Evolutionary conservation across 2,329 filamentous ascomycete genomes (phyloP), one percentile per base, ranked within the genome.

Genomic region (Penicillium sp.): DNA sequence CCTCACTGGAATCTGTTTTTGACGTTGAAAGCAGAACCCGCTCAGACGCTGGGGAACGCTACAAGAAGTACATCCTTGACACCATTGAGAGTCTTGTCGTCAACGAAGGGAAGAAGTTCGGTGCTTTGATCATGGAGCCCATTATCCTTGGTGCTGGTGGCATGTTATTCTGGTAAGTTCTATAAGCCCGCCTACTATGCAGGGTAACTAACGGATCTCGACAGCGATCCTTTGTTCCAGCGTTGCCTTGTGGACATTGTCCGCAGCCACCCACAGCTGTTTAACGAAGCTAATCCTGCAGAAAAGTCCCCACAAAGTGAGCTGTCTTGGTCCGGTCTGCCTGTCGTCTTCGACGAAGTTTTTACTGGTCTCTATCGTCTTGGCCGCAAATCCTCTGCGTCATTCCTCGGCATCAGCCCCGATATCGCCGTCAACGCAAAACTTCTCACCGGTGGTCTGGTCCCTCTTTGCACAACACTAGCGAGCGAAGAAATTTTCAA

Each of bases 321-420:
- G 7, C 63, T 70, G 57, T 67, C 70, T 19, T 96, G 92, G 92
- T 82, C 83, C 1, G 91, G 92, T 2, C 84, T 96, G 4, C 92
- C 92, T 0, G 80, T 96, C 45, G 83, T 96, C 67, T 92, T 92
- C 66, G 92, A 96, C 72, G 92, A 96, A 73, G 92, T 96, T 41
- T 96, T 96, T 76, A 94, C 91, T 0, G 92, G 92, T 1, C 81
- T 96, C 5, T 93, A 93, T 74, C 90, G 92, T 13, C 86, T 96
- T 0, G 92, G 92, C 2, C 86, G 88, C 45, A 87, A 89, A 71
- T 88, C 86, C 1, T 84, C 91, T 0, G 86, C 90, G 0, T 88
- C 88, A 0, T 91, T 94, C 74, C 84, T 96, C 3, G 81, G 82
- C 5, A 79, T 87, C 0, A 76, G 91, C 35, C 85, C 92, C 0